phyloP scores from a whole-genome alignment of 805 yeast genomes.

The Cyberlindnera nakhonratchasimensis region DNA sequence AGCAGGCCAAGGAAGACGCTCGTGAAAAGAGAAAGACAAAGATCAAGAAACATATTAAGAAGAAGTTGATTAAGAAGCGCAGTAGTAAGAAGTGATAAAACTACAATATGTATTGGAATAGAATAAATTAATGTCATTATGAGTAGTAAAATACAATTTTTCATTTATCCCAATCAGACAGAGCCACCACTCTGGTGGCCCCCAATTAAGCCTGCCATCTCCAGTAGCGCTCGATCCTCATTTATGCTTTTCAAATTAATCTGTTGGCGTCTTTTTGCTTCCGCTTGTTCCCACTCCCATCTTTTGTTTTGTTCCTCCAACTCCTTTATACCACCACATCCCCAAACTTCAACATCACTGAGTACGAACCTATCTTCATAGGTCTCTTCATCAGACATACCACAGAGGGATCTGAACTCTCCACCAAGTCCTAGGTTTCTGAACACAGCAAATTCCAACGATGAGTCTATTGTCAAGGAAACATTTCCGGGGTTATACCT shows the following conservation, averaged over 20 bases:
- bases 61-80: constrained; percentile 63
- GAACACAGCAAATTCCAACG: constrained; percentile 77
- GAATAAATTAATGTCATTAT: neutral
- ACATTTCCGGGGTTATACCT: constrained; percentile 69
- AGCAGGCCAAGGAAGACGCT: constrained; percentile 70
- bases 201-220: constrained; percentile 71
- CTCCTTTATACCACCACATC: constrained; percentile 78
- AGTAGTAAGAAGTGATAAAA: constrained; percentile 21
- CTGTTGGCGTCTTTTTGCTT: constrained; percentile 72
- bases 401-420: constrained; percentile 36
- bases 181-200: constrained; percentile 49
- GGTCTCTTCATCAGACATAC: constrained; percentile 26
- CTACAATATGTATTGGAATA: no score
- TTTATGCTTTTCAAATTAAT: constrained; percentile 64
- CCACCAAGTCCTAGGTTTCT: constrained; percentile 64
- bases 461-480: constrained; percentile 72
- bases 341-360: constrained; percentile 86
- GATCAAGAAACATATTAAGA: constrained; percentile 79
- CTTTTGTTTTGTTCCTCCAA: constrained; percentile 68
- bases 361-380: constrained; percentile 72
- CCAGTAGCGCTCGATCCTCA: constrained; percentile 82
- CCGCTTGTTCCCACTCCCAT: constrained; percentile 92
- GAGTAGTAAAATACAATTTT: neutral
- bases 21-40: constrained; percentile 77
- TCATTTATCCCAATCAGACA: constrained; percentile 24